Evolutionary conservation across 2,329 filamentous ascomycete species (phyloP), one percentile per base, ranked within the genome.

Genomic region (Amylocarpus encephaloides): DNA sequence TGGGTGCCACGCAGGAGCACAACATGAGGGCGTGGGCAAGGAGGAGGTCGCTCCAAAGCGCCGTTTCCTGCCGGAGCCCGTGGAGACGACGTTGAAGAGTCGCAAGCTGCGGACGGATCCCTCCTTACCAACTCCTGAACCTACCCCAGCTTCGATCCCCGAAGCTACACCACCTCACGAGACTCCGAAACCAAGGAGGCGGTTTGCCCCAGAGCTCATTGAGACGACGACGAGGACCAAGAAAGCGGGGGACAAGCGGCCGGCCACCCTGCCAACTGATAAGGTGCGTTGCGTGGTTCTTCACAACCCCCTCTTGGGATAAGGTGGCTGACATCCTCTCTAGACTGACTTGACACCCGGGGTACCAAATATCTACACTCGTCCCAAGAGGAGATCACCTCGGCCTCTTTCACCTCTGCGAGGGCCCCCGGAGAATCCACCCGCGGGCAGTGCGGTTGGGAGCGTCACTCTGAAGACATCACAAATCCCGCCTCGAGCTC

Each of bases 181-280:
- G 63, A 62, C 50, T 39, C 59, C 65, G 12, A 68, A 54, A 44
- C 56, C 50, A 16, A 57, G 56, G 59, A 73, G 76, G 55, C 71
- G 71, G 52, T 95, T 94, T 66, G 78, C 83, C 29, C 89, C 89
- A 11, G 85, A 92, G 62, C 73, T 95, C 49, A 83, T 95, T 54
- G 88, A 92, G 67, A 91, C 87, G 2, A 85, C 85, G 3, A 80
- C 82, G 60, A 77, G 89, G 47, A 82, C 82, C 32, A 80, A 85
- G 55, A 82, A 82, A 61, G 78, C 78, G 13, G 82, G 82, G 16
- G 84, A 89, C 59, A 67, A 75, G 1, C 76, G 75, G 5, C 81
- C 82, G 16, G 79, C 82, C 29, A 79, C 82, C 18, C 75, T 74
- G 48, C 80, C 78, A 10, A 77, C 78, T 51, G 82, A 87, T 68